Evolutionary conservation across 1,284 basidiomycete species (phyloP).

Genomic region (Fomitopsis betulina): DNA sequence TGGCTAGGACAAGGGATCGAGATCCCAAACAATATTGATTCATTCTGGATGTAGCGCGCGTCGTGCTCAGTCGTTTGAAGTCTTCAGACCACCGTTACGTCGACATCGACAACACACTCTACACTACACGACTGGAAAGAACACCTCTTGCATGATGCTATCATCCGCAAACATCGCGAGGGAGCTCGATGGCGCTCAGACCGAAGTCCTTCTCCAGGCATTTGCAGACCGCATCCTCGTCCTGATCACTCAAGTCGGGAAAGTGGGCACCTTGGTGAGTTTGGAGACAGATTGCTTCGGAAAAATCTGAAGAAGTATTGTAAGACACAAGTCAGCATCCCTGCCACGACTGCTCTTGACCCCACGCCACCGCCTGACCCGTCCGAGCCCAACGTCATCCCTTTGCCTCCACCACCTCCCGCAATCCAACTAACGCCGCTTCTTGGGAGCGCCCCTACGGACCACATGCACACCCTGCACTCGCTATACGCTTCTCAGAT

Average conservation of each 20-base stretch:
- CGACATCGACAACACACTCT: background rate
- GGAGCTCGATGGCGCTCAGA: conserved; percentile 51
- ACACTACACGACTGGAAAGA: background rate
- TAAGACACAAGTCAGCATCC: conserved; percentile 83
- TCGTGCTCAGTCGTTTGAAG: background rate
- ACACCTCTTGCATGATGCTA: conserved; percentile 15
- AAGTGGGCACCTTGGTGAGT: conserved; percentile 80
- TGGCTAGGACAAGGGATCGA: background rate
- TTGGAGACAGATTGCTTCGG: background rate
- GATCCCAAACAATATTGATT: background rate
- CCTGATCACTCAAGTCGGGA: conserved; percentile 82
- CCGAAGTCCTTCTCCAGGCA: conserved; percentile 73
- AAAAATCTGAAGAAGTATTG: background rate
- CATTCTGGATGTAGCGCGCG: background rate
- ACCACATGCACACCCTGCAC: conserved; percentile 66
- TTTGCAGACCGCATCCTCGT: conserved; percentile 80
- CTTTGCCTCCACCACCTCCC: conserved; percentile 66
- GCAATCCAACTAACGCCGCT: conserved; percentile 73
- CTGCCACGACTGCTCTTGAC: conserved; percentile 58
- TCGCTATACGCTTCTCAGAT: conserved; percentile 84
- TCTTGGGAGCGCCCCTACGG: conserved; percentile 66
- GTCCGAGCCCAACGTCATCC: conserved; percentile 28
- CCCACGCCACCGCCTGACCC: conserved; percentile 35
- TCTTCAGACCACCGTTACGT: too few relatives aligned
- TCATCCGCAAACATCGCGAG: conserved; percentile 35